Percentiles rank a stretch among this genome's conserved stretches.
Conservation (phyloP, 2,329 filamentous ascomycete species). For the Hawksworthiomyces lignivorus region DNA sequence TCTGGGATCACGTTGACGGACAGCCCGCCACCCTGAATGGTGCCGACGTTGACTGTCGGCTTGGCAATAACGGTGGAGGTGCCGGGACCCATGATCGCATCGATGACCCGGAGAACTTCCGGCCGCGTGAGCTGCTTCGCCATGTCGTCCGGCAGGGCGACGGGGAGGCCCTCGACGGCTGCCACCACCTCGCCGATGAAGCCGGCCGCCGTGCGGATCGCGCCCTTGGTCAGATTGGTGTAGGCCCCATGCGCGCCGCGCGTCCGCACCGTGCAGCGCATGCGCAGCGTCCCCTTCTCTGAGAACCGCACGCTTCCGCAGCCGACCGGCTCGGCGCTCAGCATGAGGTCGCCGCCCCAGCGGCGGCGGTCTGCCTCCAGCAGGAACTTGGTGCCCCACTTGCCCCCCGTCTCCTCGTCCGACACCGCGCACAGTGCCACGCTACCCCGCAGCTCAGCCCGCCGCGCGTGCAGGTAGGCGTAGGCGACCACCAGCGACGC, state of each 20-base stretch:
- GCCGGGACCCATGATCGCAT: conserved; percentile 10
- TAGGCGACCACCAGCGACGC: conserved; percentile 9
- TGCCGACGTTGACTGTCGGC: conserved; percentile 12
- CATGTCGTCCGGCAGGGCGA: conserved; percentile 2
- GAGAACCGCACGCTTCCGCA: conserved; percentile 12
- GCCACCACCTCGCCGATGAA: conserved; percentile 1
- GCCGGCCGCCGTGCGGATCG: conserved; percentile 2
- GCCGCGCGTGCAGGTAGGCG: background rate
- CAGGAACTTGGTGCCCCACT: conserved; percentile 8
- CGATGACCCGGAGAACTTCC: conserved; percentile 3
- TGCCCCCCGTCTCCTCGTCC: conserved; percentile 11
- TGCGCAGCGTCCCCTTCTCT: conserved; percentile 11
- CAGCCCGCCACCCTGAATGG: conserved; percentile 7
- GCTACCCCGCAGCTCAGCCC: conserved; percentile 6
- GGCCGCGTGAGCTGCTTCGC: conserved; percentile 1
- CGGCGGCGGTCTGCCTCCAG: background rate
- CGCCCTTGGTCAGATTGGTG: conserved; percentile 9
- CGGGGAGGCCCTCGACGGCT: background rate
- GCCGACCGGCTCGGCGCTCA: conserved; percentile 11
- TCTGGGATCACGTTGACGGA: conserved; percentile 11
- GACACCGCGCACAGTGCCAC: conserved; percentile 9
- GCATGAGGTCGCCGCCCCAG: conserved; percentile 10
- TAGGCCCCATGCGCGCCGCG: conserved; percentile 9
- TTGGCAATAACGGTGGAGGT: conserved; percentile 5
- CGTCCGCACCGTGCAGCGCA: conserved; percentile 5